Base-by-base conservation (phyloP, 495 filamentous ascomycete species). In the Emericellopsis terricola region DNA sequence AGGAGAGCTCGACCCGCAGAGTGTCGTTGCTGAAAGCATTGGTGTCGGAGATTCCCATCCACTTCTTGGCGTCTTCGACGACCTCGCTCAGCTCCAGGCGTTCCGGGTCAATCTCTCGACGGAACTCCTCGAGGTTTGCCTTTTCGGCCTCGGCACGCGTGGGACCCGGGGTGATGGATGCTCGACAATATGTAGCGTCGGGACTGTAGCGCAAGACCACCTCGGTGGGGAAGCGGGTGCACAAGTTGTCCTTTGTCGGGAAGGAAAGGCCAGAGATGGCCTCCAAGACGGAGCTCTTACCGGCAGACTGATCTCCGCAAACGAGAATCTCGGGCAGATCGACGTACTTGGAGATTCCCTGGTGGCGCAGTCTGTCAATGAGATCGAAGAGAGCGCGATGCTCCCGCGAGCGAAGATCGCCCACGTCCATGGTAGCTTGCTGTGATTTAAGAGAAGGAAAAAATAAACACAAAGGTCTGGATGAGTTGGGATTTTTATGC, bases 211-310 rank as follows among this genome's bases (percentile, higher is more conserved):
- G 62, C 33, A 76, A 42, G 17, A 70, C 57, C 2, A 81, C 56
- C 40, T 81, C 73, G 0, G 73, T 80, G 0, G 73, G 65, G 33
- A 78, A 79, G 0, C 72, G 59, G 0, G 76, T 81, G 46, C 76
- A 80, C 1, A 76, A 40, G 30, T 60, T 69, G 38, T 64, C 64
- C 17, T 73, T 69, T 11, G 59, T 43, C 0, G 76, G 74, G 38
- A 83, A 82, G 0, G 67, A 58, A 5, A 83, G 65, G n/a, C 73
- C 65, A 0, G 76, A 78, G 24, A 85, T 69, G 0, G 72, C 76
- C 50, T 83, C 69, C 0, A 83, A 57, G 0, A 83, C 76, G 0
- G 76, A 82, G 43, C 75, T 79, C 38, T 81, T 82, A 2, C 78
- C 76, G 1, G 67, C 67, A 0, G 71, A 76, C 40, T 80, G 76